Evolutionary conservation across 352 stramenopile genomes (phyloP), one percentile per base, ranked within the genome.

Genomic region (Pythium dissimile): DNA sequence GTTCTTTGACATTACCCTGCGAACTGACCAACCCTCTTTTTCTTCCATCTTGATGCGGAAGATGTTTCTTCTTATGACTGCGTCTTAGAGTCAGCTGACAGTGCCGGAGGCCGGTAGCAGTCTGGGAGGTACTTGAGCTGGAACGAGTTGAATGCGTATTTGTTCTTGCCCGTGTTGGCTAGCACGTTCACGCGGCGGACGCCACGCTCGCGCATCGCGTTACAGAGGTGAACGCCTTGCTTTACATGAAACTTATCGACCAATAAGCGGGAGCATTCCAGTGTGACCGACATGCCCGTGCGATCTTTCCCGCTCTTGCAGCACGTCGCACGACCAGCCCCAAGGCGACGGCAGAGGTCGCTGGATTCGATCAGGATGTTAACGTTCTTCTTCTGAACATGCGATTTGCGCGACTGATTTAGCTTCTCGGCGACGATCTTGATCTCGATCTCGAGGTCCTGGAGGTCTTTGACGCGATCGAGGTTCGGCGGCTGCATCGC

Each of bases 251-350:
- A 94, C 53, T 97, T 74, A 63, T 93, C 85, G 20, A 95, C 80
- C 13, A 92, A 71, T 68, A 99, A 57, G 31, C 96, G 89, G 41
- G 94, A 95, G 42, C 96, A 88, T 71, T 98, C 97, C 30, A 98
- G 88, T 15, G 95, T 98, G 20, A 98, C 89, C 15, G 97, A 96
- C 96, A 99, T 99, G 21, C 92, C 94, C 28, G 96, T 99, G 52
- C 96, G 89, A 70, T 99, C 95, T 64, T 99, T 99, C 2, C 96
- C 95, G 59, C 83, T 97, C 71, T 99, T 99, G 76, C 96, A 99
- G 76, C 97, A 99, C 2, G 97, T 97, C 26, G 92, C 89, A 20
- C 90, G 86, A 0, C 88, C 93, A 11, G 94, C 95, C 16, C 92
- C 91, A 9, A 99, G 66, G 32, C 81, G 85, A 27, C 96, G 89